These are phyloP conservation scores for Rhododendron ovatum DNA, from an alignment of 148 eudicot species.

Conservation along the genomic window DNA sequence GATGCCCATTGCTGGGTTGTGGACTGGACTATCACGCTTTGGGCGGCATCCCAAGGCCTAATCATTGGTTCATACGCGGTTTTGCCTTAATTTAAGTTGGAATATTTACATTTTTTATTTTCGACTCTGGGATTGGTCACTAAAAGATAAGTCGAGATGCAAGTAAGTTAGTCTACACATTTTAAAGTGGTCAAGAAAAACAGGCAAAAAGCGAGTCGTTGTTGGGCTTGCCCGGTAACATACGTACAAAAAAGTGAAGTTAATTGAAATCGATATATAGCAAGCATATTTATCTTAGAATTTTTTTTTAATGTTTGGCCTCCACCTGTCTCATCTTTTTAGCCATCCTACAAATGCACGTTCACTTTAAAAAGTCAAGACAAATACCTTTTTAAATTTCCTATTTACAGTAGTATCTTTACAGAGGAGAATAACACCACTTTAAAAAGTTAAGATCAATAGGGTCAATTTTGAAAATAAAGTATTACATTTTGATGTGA, in stretches of 20 bases:
- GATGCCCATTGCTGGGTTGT: too few species aligned
- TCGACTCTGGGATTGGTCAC: neutral
- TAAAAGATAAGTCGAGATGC: too few species aligned
- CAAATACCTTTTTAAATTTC: neutral
- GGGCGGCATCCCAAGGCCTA: neutral
- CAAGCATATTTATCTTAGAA: too few species aligned
- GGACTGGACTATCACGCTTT: neutral
- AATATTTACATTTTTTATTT: too few species aligned
- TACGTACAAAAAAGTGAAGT: too few species aligned
- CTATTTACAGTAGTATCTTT: neutral
- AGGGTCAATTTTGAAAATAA: neutral
- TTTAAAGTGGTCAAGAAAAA: neutral
- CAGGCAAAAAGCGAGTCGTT: neutral
- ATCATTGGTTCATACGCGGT: too few species aligned
- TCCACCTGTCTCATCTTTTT: too few species aligned
- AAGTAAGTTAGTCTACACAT: too few species aligned
- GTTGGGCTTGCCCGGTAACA: too few species aligned
- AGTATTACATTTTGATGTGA: neutral
- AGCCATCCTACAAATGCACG: too few species aligned
- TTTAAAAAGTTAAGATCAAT: neutral
- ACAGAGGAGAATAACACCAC: neutral
- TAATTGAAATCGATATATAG: too few species aligned
- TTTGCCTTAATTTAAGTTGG: neutral
- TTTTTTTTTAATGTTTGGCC: too few species aligned
- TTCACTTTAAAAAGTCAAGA: neutral